Base-by-base conservation (phyloP, 1,139 yeast species). In the Saccharomyces hybrid region DNA sequence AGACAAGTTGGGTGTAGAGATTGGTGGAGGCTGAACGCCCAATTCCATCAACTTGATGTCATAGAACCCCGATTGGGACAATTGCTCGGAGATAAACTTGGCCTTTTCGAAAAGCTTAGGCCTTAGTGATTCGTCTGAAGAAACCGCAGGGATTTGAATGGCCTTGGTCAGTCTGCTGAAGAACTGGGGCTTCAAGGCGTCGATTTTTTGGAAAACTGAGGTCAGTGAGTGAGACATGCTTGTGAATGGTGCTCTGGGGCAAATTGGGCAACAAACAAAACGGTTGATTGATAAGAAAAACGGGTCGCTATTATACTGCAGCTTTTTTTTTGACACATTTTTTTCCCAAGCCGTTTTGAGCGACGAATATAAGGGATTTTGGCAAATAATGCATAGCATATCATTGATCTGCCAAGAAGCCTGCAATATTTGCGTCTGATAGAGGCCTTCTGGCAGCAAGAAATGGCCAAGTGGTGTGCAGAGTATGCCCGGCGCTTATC, bases 121-220 rank as follows among this genome's bases (percentile, higher is more conserved):
- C 73, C 96, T 87, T 65, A 87, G 79, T 14, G 82, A 71, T 68
- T 90, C 95, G 70, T 93, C 99, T 42, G 90, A 84, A 7, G 98
- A 90, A 44, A 95, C 97, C 4, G 98, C 91, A 52, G 96, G 95
- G 64, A 93, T 95, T 56, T 90, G 87, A 52, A 95, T 91, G 11
- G 97, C 97, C 55, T 84, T 77, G 50, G 82, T 74, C 58, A 93
- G 78, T 63, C 95, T 77, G 57, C 80, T 75, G 60, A 87, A 81
- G 74, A 84, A 86, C 56, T 77, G 73, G 1, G 89, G 88, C 68
- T 84, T 82, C 68, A 85, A 78, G 65, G 82, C 86, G 62, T 84
- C 88, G 63, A 87, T 83, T 65, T 83, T 81, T 44, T 73, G 71
- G 70, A 83, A 85, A 34, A 69, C 52, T 38, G 42, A 34, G 3